Base-by-base conservation (phyloP, 208 protist species). In the Leishmania mexicana region DNA sequence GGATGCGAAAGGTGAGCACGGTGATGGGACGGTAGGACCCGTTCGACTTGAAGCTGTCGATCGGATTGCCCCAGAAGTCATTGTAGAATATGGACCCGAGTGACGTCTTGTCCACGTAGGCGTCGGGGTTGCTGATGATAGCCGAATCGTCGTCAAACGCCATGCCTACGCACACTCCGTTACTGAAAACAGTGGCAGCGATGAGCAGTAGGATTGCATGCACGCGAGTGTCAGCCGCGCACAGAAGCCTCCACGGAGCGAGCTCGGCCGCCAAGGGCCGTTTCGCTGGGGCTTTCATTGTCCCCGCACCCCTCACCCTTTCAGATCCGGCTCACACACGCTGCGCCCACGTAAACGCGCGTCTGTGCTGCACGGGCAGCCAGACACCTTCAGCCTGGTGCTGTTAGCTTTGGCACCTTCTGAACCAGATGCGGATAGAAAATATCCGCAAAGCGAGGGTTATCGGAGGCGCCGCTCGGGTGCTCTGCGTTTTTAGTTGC, bases 91-190 rank as follows among this genome's bases (percentile, higher is more conserved):
- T 74, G 73, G 80, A 64, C n/a, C 47, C 75, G 2, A 91, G 72
- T 38, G 87, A 70, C 17, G 47, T 62, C 40, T 83, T 83, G 79
- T 88, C 84, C 1, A 78, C 73, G 42, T 62, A 47, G 3, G 87
- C 54, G 57, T 93, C 92, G 17, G 67, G 17, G 79, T 94, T 94
- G 10, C 79, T 73, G 15, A 57, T 54, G 35, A 96, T 86, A 5
- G 93, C 93, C 1, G 88, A 67, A 70, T 91, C 75, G 73, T 96
- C 93, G 75, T 96, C 93, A 77, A 95, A 96, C 4, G 89, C 85
- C 42, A 92, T 67, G n/a, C 83, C 74, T 19, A 49, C 70, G 1
- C 53, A 24, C 6, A 92, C n/a, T 31, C 87, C 80, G 40, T 85
- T 89, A 49, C 80, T 87, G 73, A 90, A 90, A 8, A 92, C 2